phyloP scores from a whole-genome alignment of 163 green algal species.

The Chlorella variabilis region DNA sequence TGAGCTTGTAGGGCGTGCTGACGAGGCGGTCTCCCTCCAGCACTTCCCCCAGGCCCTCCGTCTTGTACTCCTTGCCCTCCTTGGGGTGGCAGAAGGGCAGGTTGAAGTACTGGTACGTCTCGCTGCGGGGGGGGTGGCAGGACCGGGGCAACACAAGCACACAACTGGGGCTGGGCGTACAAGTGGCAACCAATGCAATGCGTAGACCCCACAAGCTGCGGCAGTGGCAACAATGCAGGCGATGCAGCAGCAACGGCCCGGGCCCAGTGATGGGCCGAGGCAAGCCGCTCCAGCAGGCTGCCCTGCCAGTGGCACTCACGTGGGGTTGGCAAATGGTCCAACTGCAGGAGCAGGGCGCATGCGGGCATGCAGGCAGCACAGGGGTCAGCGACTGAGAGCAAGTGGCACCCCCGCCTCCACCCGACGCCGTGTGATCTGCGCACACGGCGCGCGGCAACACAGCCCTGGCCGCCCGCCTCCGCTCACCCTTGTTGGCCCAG shows the following conservation, averaged over 20 bases:
- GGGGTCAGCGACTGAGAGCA: not conserved
- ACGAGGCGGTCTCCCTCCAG: conserved; percentile 73
- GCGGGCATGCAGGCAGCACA: not conserved
- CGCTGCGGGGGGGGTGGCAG: conserved; percentile 58
- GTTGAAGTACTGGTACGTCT: conserved; percentile 98
- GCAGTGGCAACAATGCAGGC: too few relatives aligned
- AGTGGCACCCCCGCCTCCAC: not conserved
- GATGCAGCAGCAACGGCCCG: too few relatives aligned
- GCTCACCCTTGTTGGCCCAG: conserved; percentile 90
- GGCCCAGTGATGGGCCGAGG: too few relatives aligned
- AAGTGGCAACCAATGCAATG: too few relatives aligned
- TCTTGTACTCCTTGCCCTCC: conserved; percentile 65
- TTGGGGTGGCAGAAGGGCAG: conserved; percentile 94
- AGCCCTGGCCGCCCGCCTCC: not conserved
- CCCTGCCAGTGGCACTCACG: too few relatives aligned
- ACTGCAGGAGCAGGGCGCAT: conserved; percentile 39
- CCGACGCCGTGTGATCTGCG: too few relatives aligned
- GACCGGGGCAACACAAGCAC: not conserved
- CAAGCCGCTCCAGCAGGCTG: not conserved
- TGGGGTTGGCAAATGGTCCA: conserved; percentile 79
- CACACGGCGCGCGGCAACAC: not conserved
- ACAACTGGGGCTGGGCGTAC: too few relatives aligned
- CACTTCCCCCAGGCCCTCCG: conserved; percentile 62
- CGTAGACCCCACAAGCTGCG: too few relatives aligned
- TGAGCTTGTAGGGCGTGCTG: conserved; percentile 70